Evolutionary conservation across 176 grass and related monocot genomes (phyloP).

Genomic region (Oropetium thomaeum): DNA sequence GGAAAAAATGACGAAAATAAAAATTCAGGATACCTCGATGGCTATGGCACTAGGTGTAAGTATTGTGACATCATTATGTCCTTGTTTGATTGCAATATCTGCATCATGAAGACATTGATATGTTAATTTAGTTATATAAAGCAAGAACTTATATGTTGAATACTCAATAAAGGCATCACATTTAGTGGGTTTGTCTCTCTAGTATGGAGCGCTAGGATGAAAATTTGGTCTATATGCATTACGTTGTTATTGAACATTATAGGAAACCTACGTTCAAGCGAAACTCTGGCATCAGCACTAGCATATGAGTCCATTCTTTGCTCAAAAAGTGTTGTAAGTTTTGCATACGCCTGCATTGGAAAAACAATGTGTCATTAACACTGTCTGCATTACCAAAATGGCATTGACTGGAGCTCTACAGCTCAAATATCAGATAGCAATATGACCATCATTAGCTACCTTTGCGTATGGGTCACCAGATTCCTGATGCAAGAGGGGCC

Average conservation of each 20-base stretch:
- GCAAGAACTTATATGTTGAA: not conserved
- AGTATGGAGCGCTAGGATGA: not conserved
- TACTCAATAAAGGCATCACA: not conserved
- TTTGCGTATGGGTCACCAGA: constrained; percentile 79
- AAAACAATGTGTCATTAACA: constrained; percentile 29
- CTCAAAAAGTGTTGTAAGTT: constrained; percentile 80
- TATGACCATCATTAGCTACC: constrained; percentile 34
- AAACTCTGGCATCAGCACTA: constrained; percentile 87
- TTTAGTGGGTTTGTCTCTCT: not conserved
- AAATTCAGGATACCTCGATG: constrained; percentile 65
- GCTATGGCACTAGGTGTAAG: constrained; percentile 85
- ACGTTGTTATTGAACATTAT: not conserved
- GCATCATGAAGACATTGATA: constrained; percentile 11
- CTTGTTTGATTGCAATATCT: constrained; percentile 82
- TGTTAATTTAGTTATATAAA: not conserved
- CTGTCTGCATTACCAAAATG: not conserved
- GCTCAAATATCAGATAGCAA: constrained; percentile 6
- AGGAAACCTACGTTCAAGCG: constrained; percentile 66
- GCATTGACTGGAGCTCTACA: not conserved
- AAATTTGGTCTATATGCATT: not conserved
- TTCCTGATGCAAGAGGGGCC: constrained; percentile 86
- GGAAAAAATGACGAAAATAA: not conserved
- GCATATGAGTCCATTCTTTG: constrained; percentile 82
- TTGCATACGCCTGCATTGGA: constrained; percentile 61
- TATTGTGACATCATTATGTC: constrained; percentile 59